These are phyloP conservation scores for Colletotrichum liaoningense DNA, from an alignment of 2,329 filamentous ascomycete species.

Conservation along the genomic window DNA sequence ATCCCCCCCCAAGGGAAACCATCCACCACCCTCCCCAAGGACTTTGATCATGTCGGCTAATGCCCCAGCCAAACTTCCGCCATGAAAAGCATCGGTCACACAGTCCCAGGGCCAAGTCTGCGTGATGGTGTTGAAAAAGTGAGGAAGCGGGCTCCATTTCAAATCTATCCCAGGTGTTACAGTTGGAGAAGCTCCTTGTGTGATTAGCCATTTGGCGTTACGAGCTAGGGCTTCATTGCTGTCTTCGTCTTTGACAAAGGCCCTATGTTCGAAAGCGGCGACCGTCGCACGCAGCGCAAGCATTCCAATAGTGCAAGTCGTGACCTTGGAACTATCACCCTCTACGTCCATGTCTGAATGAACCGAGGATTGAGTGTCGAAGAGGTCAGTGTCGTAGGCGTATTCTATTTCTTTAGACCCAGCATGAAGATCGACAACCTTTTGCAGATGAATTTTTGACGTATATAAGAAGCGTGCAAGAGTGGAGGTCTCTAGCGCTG, in stretches of 20 bases:
- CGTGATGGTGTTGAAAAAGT: background rate
- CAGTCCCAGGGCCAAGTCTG: background rate
- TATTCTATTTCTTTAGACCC: background rate
- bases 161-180: background rate
- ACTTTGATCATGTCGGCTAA: background rate
- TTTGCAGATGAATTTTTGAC: background rate
- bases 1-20: background rate
- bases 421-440: background rate
- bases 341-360: background rate
- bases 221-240: background rate
- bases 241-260: rapidly evolving
- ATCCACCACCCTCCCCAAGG: background rate
- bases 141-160: background rate
- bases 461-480: rapidly evolving
- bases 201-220: background rate
- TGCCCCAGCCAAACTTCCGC: rapidly evolving
- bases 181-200: background rate
- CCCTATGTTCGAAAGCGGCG: background rate
- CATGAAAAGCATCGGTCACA: background rate
- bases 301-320: background rate
- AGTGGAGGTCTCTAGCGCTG: background rate
- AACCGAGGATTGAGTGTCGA: too few relatives aligned
- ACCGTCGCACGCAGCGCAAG: background rate
- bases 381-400: rapidly evolving
- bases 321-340: background rate